Evolutionary conservation across 768 basidiomycete species (phyloP).

Genomic region (Podaxis sp.): DNA sequence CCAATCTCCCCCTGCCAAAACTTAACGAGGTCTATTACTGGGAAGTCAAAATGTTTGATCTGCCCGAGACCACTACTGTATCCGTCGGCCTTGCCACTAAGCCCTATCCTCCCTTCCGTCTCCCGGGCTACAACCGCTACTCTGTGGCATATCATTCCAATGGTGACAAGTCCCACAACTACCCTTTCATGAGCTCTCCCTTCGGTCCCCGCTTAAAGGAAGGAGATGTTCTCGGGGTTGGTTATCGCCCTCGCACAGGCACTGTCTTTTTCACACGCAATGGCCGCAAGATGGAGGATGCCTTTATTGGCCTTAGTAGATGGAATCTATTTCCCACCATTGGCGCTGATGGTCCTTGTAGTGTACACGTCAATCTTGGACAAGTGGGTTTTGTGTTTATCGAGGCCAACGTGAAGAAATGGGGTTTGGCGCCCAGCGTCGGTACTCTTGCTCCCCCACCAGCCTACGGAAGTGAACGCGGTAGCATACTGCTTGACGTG

Average conservation of each 20-base stretch:
- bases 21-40: conserved; percentile 99
- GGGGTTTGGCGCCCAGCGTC: conserved; percentile 96
- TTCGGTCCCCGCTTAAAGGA: conserved; percentile 86
- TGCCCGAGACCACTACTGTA: conserved; percentile 82
- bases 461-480: conserved; percentile 95
- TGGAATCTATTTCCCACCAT: conserved; percentile 97
- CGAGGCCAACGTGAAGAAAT: conserved; percentile 99
- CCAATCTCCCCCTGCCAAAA: conserved; percentile 94
- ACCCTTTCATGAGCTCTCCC: conserved; percentile 82
- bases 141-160: conserved; percentile 95
- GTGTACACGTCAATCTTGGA: conserved; percentile 95
- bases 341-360: conserved; percentile 94
- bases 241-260: conserved; percentile 93
- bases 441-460: conserved; percentile 97
- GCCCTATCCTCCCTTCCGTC: conserved; percentile 91
- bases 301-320: conserved; percentile 82
- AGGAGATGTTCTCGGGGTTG: conserved; percentile 93
- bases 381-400: conserved; percentile 99
- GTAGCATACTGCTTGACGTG: conserved; percentile 91
- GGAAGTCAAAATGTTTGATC: conserved; percentile 99
- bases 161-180: conserved; percentile 97
- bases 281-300: conserved; percentile 95
- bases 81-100: conserved; percentile 94
- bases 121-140: conserved; percentile 81
- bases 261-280: conserved; percentile 99